Evolutionary conservation across 2,329 filamentous ascomycete genomes (phyloP), one percentile per base, ranked within the genome.

Genomic region (Hymenoscyphus albidus): DNA sequence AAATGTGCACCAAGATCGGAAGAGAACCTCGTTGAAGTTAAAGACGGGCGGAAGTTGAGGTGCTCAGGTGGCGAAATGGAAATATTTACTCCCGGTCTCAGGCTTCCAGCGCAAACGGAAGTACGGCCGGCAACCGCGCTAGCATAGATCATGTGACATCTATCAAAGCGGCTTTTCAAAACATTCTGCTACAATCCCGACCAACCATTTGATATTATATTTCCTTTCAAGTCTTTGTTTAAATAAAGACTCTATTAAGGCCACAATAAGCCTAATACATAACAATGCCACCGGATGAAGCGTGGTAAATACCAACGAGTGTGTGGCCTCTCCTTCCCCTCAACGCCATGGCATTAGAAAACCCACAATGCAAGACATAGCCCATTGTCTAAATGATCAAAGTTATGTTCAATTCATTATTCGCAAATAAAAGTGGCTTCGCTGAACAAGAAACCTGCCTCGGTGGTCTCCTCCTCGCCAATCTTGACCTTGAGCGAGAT

Each of bases 381-480:
- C 31, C 57, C 27, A 57, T 57, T 16, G 32, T 57, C 42, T 35
- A 31, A 61, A 32, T 27, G 31, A 14, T 40, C 14, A 31, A 14
- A 6, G 9, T 10, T 16, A 12, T 14, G 5, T 16, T 35, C 35
- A 35, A 18, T 16, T n/a, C 27, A 66, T 70, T 62, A 73, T 70
- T 62, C 89, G 61, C 90, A 93, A 78, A 99, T 96, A 80, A 98
- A 99, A n/a, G 93, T 97, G 2, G 95, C 93, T 80, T 99, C 95
- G 64, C 85, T 87, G 79, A 96, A 96, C 62, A 96, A 79, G 58
- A 79, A 81, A 58, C 95, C 95, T 74, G 93, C 82, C 77, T 98
- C 94, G 18, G 83, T 81, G 67, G 88, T 85, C 73, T 93, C 90
- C 72, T 91, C 83, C 65, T 93, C 93, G 59, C 91, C 93, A 68